A percentile compares a stretch with the other conserved stretches of the same genome.
These are phyloP conservation scores for Hemerocallis citrina DNA, from an alignment of 106 monocot species.

Conservation along the genomic window DNA sequence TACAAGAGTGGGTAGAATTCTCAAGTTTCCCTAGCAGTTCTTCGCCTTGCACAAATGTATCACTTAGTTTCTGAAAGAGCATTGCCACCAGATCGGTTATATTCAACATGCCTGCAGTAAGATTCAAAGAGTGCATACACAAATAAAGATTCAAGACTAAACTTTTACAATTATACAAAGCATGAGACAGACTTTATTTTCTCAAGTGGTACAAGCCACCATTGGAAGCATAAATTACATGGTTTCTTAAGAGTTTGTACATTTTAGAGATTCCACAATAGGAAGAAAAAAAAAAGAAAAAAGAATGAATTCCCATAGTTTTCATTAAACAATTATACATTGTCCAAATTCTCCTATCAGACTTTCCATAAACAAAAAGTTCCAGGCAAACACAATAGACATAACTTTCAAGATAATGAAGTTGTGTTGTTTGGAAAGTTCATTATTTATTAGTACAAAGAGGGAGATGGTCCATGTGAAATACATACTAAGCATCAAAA, in stretches of 20 bases:
- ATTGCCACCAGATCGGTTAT: conserved; percentile 7
- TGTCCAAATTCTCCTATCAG: background rate
- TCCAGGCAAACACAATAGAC: background rate
- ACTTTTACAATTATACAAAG: background rate
- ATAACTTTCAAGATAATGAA: background rate
- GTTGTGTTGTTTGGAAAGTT: background rate
- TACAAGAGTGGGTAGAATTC: conserved; percentile 8
- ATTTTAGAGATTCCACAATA: background rate
- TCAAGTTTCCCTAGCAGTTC: conserved; percentile 6
- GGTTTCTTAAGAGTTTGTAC: background rate
- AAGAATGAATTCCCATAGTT: background rate
- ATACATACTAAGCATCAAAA: background rate
- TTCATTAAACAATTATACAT: background rate
- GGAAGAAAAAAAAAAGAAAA: no score
- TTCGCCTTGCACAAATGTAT: conserved; percentile 8
- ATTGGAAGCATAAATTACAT: background rate
- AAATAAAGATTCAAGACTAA: background rate
- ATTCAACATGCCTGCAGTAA: conserved; percentile 7
- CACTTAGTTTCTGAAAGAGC: conserved; percentile 4
- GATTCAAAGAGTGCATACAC: background rate
- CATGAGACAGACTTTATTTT: background rate
- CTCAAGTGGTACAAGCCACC: no score
- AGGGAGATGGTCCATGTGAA: background rate
- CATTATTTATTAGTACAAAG: background rate
- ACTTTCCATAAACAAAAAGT: background rate